These are phyloP conservation scores for Gaertneriomyces sp. DNA, from an alignment of 192 early-diverging fungal genomes.

Conservation along the genomic window DNA sequence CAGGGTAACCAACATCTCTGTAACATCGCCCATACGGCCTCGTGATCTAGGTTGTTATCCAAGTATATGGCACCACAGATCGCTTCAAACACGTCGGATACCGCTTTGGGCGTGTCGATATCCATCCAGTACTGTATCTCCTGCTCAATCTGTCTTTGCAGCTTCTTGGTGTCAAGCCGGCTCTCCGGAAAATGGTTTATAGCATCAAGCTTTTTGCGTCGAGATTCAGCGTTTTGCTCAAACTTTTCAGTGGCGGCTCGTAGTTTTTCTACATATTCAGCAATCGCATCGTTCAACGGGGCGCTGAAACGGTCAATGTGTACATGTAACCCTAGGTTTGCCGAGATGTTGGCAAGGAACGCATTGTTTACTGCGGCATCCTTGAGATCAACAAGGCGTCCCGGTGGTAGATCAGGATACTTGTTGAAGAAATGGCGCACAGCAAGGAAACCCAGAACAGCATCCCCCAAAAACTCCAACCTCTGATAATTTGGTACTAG, in stretches of 20 bases:
- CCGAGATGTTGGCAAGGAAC: slow-evolving; percentile 69
- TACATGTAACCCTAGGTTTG: slow-evolving; percentile 59
- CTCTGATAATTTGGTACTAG: slow-evolving; percentile 66
- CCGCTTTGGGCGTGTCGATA: slow-evolving; percentile 78
- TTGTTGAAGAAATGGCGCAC: slow-evolving; percentile 65
- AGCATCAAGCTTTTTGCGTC: neutral
- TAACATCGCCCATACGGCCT: slow-evolving; percentile 38
- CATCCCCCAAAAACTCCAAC: slow-evolving; percentile 75
- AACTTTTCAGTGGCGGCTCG: slow-evolving; percentile 6
- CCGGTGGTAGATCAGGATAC: slow-evolving; percentile 64
- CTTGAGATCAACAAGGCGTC: slow-evolving; percentile 63
- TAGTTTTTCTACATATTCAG: slow-evolving; percentile 30
- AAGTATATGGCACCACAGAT: slow-evolving; percentile 82
- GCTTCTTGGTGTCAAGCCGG: neutral
- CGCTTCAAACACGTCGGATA: slow-evolving; percentile 86
- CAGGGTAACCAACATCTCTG: slow-evolving; percentile 25
- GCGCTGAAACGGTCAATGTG: slow-evolving; percentile 64
- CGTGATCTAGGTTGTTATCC: slow-evolving; percentile 69
- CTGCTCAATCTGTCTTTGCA: slow-evolving; percentile 9
- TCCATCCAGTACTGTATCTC: slow-evolving; percentile 60
- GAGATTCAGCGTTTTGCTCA: neutral
- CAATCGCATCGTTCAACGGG: slow-evolving; percentile 53
- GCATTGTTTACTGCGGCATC: slow-evolving; percentile 73
- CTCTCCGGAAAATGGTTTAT: slow-evolving; percentile 15
- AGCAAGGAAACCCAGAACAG: slow-evolving; percentile 44